phyloP scores from a whole-genome alignment of 2,329 filamentous ascomycete genomes.

The Endoconidiophora laricicola region DNA sequence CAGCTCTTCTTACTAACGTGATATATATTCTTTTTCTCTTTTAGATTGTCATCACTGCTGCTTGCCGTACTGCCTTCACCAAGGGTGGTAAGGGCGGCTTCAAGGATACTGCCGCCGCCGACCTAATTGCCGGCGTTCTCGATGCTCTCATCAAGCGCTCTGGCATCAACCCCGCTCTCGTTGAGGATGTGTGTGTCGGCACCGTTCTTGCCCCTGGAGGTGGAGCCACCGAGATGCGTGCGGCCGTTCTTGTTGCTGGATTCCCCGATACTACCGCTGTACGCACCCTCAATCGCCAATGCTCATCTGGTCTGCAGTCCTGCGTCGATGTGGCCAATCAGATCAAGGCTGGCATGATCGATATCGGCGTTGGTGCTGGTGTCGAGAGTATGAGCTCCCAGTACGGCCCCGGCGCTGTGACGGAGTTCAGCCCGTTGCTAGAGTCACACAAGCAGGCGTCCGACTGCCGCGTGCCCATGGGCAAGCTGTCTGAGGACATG shows the following conservation, averaged over 20 bases:
- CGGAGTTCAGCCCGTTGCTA: slow-evolving; percentile 82
- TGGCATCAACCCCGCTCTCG: slow-evolving; percentile 68
- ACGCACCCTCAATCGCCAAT: slow-evolving; percentile 82
- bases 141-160: slow-evolving; percentile 69
- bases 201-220: slow-evolving; percentile 83
- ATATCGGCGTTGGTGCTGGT: slow-evolving; percentile 82
- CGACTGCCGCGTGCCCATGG: slow-evolving; percentile 98
- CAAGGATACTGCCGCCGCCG: slow-evolving; percentile 81
- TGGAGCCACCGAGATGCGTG: slow-evolving; percentile 92
- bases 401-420: slow-evolving; percentile 77
- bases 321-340: slow-evolving; percentile 89
- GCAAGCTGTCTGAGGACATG: slow-evolving; percentile 85
- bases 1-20: slow-evolving; percentile 16
- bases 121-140: slow-evolving; percentile 72
- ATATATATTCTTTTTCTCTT: too few relatives aligned
- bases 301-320: slow-evolving; percentile 81
- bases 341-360: slow-evolving; percentile 83
- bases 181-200: slow-evolving; percentile 87
- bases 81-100: slow-evolving; percentile 87
- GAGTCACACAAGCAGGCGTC: slow-evolving; percentile 65
- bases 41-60: slow-evolving; percentile 80
- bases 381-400: slow-evolving; percentile 92
- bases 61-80: slow-evolving; percentile 80
- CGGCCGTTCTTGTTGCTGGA: slow-evolving; percentile 75
- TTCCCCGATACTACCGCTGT: slow-evolving; percentile 78